Base-by-base conservation (phyloP, 805 yeast genomes). In the Suhomyces prunicola region DNA sequence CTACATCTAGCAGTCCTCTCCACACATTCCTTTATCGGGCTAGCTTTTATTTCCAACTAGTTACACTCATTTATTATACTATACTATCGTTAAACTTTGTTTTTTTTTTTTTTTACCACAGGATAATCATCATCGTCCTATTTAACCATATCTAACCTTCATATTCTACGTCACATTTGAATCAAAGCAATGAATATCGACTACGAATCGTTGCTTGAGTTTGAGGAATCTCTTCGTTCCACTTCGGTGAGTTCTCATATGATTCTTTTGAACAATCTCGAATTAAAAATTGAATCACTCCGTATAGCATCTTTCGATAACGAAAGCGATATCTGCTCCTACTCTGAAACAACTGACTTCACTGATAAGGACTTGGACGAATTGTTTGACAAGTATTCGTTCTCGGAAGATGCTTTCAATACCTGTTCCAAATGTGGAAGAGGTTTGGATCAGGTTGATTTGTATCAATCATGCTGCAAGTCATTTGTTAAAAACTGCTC, bases 401-500 rank as follows among this genome's bases (percentile, higher is more conserved):
- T 61, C 40, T 26, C 61, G n/a, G 41, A 57, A 6, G 74, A 71
- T 47, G 73, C 68, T 50, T 70, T 70, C 57, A 60, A 71, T 26
- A 63, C 70, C 17, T 71, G 76, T 54, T 48, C 60, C 44, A 64
- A 53, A 13, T 71, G 75, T 53, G 73, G 74, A 0, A 50, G 58
- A 9, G 54, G 63, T 3, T 58, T 70, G 7, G 50, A 48, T 19
- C 52, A 46, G 40, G 51, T 44, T 6, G 45, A 26, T 8, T 29
- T 44, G 12, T 60, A 60, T 50, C 57, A 59, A 33, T 35, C 57
- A 2, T 71, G 75, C 46, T 71, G 75, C 51, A 53, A 59, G 35
- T 44, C 55, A 9, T 68, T 50, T 51, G 58, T 69, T n/a, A 53
- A 54, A 13, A 46, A 50, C 48, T 57, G 60, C 24, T 51, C 61